phyloP scores from a whole-genome alignment of 2,329 filamentous ascomycete genomes.

The Nothopassalora personata region DNA sequence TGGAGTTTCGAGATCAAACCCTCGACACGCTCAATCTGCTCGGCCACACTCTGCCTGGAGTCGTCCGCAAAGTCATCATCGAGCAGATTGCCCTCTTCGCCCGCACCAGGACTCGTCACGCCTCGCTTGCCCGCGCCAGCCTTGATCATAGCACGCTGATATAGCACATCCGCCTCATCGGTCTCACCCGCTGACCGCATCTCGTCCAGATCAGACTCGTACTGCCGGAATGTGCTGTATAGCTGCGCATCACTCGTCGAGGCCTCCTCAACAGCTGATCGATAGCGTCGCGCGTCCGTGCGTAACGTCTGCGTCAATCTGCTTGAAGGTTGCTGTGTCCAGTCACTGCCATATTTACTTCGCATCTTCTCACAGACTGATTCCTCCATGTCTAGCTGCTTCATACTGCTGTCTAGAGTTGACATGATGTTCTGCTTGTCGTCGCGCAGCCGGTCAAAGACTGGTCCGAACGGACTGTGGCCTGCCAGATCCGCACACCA shows the following conservation, averaged over 20 bases:
- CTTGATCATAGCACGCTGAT: constrained; percentile 79
- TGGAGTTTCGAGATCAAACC: constrained; percentile 87
- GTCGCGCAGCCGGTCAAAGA: constrained; percentile 71
- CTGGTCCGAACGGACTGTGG: constrained; percentile 70
- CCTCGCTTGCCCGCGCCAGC: constrained; percentile 63
- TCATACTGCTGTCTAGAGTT: constrained; percentile 71
- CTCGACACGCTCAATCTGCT: constrained; percentile 85
- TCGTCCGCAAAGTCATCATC: constrained; percentile 89
- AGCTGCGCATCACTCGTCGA: constrained; percentile 79
- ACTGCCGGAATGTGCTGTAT: constrained; percentile 75
- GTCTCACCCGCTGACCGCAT: constrained; percentile 86
- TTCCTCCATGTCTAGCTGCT: constrained; percentile 93
- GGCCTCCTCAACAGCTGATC: constrained; percentile 84
- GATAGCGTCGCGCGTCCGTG: constrained; percentile 80
- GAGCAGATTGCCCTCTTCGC: constrained; percentile 69
- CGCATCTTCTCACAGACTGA: constrained; percentile 99
- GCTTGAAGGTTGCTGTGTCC: constrained; percentile 95
- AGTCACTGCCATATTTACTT: constrained; percentile 90
- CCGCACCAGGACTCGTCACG: constrained; percentile 48
- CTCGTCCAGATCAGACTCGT: constrained; percentile 85
- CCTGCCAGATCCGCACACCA: constrained; percentile 93
- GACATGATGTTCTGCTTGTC: constrained; percentile 71
- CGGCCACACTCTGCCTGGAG: constrained; percentile 69
- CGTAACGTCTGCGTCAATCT: constrained; percentile 81
- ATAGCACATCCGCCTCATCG: constrained; percentile 81